Conservation (phyloP, 768 basidiomycete species). For the Phaeotremella skinneri region DNA sequence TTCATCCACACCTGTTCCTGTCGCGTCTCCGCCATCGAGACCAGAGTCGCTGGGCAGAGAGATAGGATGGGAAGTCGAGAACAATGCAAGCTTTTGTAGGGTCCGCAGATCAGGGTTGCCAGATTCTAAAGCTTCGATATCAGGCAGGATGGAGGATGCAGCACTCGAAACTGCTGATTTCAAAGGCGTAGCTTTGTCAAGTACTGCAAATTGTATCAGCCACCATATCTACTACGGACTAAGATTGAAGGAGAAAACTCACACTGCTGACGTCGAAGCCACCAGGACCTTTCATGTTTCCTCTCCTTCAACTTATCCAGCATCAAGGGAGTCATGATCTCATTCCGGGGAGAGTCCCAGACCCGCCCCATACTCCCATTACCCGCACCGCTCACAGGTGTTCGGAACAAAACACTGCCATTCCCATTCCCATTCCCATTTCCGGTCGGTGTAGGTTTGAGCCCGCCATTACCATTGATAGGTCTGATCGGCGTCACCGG, state of each 20-base stretch:
- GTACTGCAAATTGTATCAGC: slow-evolving; percentile 52
- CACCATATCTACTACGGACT: not conserved
- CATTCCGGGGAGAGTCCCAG: slow-evolving; percentile 72
- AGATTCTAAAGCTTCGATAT: slow-evolving; percentile 61
- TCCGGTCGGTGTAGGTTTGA: not conserved
- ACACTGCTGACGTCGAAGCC: slow-evolving; percentile 74
- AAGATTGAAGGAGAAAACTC: slow-evolving; percentile 47
- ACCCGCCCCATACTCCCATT: slow-evolving; percentile 57
- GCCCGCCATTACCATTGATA: not conserved
- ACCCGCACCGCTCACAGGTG: slow-evolving; percentile 61
- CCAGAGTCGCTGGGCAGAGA: not conserved
- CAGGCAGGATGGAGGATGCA: slow-evolving; percentile 58
- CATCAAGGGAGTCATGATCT: slow-evolving; percentile 60
- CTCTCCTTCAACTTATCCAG: slow-evolving; percentile 65
- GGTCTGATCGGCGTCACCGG: slow-evolving; percentile 63
- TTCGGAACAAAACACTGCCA: slow-evolving; percentile 21
- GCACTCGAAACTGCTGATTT: slow-evolving; percentile 54
- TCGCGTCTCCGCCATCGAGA: slow-evolving; percentile 7
- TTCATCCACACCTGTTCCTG: slow-evolving; percentile 10
- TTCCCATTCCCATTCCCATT: slow-evolving; percentile 8
- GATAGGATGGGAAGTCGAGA: slow-evolving; percentile 30
- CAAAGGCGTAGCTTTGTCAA: slow-evolving; percentile 58
- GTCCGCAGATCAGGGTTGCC: slow-evolving; percentile 58
- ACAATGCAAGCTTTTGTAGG: slow-evolving; percentile 64
- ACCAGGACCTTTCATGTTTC: slow-evolving; percentile 75